Percentiles rank a stretch among this genome's conserved stretches.
These are phyloP conservation scores for Diaporthe sp. DNA, from an alignment of 2,329 filamentous ascomycete genomes.

Conservation along the genomic window DNA sequence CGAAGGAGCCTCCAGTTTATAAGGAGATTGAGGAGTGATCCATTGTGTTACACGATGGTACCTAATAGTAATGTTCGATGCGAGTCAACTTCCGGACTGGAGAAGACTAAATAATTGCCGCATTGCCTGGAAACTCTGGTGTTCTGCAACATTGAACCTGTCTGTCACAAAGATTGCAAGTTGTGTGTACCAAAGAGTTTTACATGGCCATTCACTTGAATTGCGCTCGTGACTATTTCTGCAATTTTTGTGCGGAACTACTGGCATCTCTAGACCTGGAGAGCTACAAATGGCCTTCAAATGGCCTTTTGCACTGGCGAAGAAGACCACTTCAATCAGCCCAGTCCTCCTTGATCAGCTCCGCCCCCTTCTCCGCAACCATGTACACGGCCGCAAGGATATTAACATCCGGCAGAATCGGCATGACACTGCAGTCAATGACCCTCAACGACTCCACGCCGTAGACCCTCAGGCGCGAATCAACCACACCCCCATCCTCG, in stretches of 20 bases:
- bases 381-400: conserved; percentile 43
- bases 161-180: no score
- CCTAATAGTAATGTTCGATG: neutral
- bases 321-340: neutral
- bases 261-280: neutral
- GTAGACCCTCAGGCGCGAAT: conserved; percentile 55
- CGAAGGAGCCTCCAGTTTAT: neutral
- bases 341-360: conserved; percentile 28
- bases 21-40: conserved; percentile 15
- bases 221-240: neutral
- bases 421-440: conserved; percentile 58
- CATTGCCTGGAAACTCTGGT: no score
- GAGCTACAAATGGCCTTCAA: no score
- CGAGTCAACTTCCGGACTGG: no score
- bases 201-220: neutral
- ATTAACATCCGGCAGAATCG: conserved; percentile 54
- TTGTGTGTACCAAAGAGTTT: neutral
- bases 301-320: no score
- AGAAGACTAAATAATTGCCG: no score
- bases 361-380: conserved; percentile 52
- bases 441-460: conserved; percentile 56
- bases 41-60: neutral
- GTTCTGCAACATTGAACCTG: no score
- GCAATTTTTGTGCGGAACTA: no score
- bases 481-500: conserved; percentile 56